A percentile compares a stretch with the other conserved stretches of the same genome.
Evolutionary conservation across 163 green algal genomes (phyloP).

Genomic region (Chlamydomonas reinhardtii): DNA sequence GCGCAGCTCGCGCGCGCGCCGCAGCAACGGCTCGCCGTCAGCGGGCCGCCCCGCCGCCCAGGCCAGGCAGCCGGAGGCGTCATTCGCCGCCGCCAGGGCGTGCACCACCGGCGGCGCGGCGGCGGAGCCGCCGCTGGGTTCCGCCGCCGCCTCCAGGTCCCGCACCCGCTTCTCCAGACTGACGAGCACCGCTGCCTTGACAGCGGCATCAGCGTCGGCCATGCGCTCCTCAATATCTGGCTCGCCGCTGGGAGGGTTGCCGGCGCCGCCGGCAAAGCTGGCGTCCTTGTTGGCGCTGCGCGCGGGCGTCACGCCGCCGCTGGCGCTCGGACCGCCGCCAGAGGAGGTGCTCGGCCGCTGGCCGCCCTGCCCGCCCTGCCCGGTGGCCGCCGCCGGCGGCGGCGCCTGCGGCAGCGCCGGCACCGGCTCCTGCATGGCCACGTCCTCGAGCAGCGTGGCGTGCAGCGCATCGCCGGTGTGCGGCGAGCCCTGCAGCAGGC

Average conservation of each 20-base stretch:
- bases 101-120: no score
- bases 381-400: background rate
- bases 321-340: no score
- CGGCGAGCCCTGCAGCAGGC: background rate
- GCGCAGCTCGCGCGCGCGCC: conserved; percentile 16
- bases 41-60: conserved; percentile 38
- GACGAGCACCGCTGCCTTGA: background rate
- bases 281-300: no score
- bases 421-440: background rate
- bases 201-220: conserved; percentile 5
- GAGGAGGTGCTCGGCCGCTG: background rate
- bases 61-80: conserved; percentile 17
- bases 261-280: background rate
- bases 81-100: conserved; percentile 3
- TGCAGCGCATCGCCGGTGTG: background rate
- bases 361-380: no score
- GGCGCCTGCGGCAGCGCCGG: background rate
- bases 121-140: background rate
- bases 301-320: no score
- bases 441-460: conserved; percentile 4
- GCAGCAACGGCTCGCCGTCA: conserved; percentile 12
- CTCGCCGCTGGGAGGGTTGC: background rate
- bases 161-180: background rate
- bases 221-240: conserved; percentile 20
- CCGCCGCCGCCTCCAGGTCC: background rate